Base-by-base conservation (phyloP, 495 filamentous ascomycete species). In the Penicillium cataractarum region DNA sequence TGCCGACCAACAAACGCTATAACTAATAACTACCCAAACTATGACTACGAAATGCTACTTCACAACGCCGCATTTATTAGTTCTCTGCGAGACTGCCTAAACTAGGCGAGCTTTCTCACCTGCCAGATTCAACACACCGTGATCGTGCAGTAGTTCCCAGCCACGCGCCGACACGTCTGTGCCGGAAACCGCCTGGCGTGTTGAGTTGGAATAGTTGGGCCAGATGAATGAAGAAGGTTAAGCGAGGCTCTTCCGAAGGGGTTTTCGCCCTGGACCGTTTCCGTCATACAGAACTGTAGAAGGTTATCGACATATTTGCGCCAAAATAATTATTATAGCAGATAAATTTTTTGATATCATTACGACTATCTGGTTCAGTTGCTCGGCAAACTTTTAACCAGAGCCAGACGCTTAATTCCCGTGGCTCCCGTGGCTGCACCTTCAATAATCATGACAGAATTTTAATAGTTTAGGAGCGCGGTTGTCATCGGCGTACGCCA, bases 221-320 rank as follows among this genome's bases (percentile, higher is more conserved):
- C 50, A 44, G 60, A 57, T 62, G 61, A 67, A 60, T 62, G 51
- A 49, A 72, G 70, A 72, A 72, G 70, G 70, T 72, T 60, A 65
- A 49, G 70, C 70, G 70, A 72, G 60, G 6, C 3, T 10, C 24
- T 15, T 50, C 15, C 42, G 44, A 12, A 48, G 37, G 42, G 42
- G 19, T 53, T 22, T 22, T 17, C 24, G 10, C 32, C 31, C 6
- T 58, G 58, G 53, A 49, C 64, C 61, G 40, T 21, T 46, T 24
- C 42, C 9, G 42, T 46, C 42, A 22, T 46, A 46, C 42, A 46
- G 8, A 9, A 46, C 40, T 8, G 42, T 39, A 39, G 13, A 17
- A 6, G 6, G 13, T 39, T 39, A 46, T 22, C 19, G 42, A 46
- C 21, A 5, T 22, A 46, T 22, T 10, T 15, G 8, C 29, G 29